A percentile compares a stretch with the other conserved stretches of the same genome.
Conservation (phyloP, 1,139 yeast species). For the Arxiozyma slooffiae region DNA sequence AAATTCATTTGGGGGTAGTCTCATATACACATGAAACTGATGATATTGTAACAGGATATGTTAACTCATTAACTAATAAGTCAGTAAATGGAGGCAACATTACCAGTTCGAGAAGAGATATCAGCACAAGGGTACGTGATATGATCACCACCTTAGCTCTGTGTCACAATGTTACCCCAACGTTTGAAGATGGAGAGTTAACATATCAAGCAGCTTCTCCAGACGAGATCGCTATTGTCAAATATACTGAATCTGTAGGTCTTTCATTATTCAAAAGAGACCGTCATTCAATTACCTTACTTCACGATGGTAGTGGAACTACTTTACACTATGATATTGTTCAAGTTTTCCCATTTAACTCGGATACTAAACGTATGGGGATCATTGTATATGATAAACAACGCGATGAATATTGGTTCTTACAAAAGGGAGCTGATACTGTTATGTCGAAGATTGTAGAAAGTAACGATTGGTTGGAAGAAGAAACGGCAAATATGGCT, state of each 20-base stretch:
- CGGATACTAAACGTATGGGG: slow-evolving; percentile 96
- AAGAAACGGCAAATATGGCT: slow-evolving; percentile 96
- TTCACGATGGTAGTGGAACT: slow-evolving; percentile 52
- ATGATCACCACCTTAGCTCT: slow-evolving; percentile 72
- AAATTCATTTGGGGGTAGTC: slow-evolving; percentile 83
- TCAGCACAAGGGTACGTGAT: slow-evolving; percentile 69
- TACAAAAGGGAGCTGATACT: slow-evolving; percentile 93
- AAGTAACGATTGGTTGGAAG: slow-evolving; percentile 91
- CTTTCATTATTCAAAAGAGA: slow-evolving; percentile 72
- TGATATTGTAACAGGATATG: slow-evolving; percentile 74
- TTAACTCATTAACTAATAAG: slow-evolving; percentile 30
- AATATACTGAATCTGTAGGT: slow-evolving; percentile 82
- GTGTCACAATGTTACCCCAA: slow-evolving; percentile 94
- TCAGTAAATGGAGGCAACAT: slow-evolving; percentile 17
- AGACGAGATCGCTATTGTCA: slow-evolving; percentile 94
- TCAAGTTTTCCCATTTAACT: slow-evolving; percentile 84
- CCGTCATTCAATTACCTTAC: slow-evolving; percentile 57
- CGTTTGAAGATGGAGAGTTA: slow-evolving; percentile 54
- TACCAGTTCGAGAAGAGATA: slow-evolving; percentile 47
- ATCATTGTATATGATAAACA: slow-evolving; percentile 58
- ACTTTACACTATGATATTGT: slow-evolving; percentile 55
- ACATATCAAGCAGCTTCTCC: slow-evolving; percentile 98
- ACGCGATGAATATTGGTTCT: slow-evolving; percentile 68
- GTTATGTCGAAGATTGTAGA: slow-evolving; percentile 84
- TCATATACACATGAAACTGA: slow-evolving; percentile 87